Evolutionary conservation across 345 rosid genomes (phyloP), one percentile per base, ranked within the genome.

Genomic region (Corymbia maculata): DNA sequence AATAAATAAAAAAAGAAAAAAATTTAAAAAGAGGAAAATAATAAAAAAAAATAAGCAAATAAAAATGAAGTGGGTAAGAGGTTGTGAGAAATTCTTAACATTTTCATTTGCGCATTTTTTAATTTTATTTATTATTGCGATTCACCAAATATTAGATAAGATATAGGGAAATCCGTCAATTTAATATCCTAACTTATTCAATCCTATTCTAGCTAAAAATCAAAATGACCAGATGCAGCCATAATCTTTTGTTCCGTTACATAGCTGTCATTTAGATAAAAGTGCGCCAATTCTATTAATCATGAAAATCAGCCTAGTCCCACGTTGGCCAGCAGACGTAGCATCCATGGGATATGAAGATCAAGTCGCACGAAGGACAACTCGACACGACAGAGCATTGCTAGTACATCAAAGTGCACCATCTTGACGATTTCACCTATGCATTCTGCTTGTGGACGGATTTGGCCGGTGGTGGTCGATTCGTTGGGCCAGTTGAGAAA

Each of bases 231-330:
- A 55, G 22, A 22, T 0, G 2, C 2, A 55, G 9, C 22, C 28
- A 55, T 55, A 3, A 0, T 55, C 0, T 55, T 55, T 26, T 11
- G 68, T 30, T 61, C 1, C 11, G 7, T 61, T 61, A 6, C 32
- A 28, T 10, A 59, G 30, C 28, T 5, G 15, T 61, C 68, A 7
- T 11, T 61, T 28, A 28, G 28, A 28, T 30, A 28, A 61, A 61
- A 61, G 68, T 61, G 68, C 8, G 30, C 30, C 32, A 1, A 26
- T 2, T 28, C 26, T 26, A 61, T 28, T 21, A 9, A 22, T 9
- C 61, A 55, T 9, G 4, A 53, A 53, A 53, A 21, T 53, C 7
- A 22, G 57, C 57, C 61, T 55, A 22, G 24, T 55, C 28, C 61
- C 61, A 55, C 28, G 13, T 55, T 2, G 59, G 26, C 26, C 21